Base-by-base conservation (phyloP, 1,284 basidiomycete genomes). In the Phellopilus nigrolimitatus region DNA sequence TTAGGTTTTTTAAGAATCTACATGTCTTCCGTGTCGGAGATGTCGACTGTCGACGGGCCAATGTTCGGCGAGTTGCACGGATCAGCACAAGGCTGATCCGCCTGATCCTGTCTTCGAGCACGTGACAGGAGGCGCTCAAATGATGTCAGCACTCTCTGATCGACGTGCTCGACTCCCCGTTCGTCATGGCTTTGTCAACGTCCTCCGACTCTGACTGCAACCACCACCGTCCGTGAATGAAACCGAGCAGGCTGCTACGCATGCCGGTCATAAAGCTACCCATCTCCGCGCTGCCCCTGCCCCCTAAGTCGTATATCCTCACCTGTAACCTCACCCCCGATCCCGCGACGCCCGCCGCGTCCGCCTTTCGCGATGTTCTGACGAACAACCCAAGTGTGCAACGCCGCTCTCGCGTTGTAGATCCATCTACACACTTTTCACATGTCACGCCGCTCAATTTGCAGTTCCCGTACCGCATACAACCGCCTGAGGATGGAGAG, bases 381-480 rank as follows among this genome's bases (percentile, higher is more conserved):
- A 64, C 61, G 12, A 71, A 69, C 19, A 70, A 66, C 10, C 88
- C 91, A 0, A 87, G 83, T 56, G 61, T 87, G 10, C 89, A 92
- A 63, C 80, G 92, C 36, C 76, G 91, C 51, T 74, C 84, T 58
- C 81, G 76, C 57, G 72, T 78, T 47, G 73, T 79, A 58, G 73
- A 75, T 7, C 67, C 75, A 0, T 66, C 80, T 21, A 78, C 80
- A 0, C 89, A 92, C 63, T 97, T 90, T 73, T 83, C 90, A 9
- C 84, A 86, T 62, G 84, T 91, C 41, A 77, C 85, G 1, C 94
- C 95, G 0, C 79, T 92, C 51, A 91, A 92, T 4, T 61, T 89
- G 0, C 73, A 83, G 4, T 98, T 97, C 68, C 95, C 95, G 0
- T 93, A 91, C 66, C 75, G 83, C 25, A 82, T 97, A 42, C 66